Base-by-base conservation (phyloP, 2,329 filamentous ascomycete species). In the Aspergillus sp. region DNA sequence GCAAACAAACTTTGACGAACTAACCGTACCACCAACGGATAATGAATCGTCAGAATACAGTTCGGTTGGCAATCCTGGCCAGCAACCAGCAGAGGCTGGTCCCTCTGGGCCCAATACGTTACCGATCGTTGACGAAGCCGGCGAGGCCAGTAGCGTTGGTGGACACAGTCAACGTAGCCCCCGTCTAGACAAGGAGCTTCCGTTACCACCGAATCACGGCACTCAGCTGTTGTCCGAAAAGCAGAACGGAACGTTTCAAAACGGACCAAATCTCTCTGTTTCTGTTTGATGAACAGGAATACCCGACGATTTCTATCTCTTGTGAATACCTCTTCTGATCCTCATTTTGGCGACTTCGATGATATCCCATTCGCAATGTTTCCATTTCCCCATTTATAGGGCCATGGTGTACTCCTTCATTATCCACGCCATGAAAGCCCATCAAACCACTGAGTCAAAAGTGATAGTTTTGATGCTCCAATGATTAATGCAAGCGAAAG, bases 51-150 rank as follows among this genome's bases (percentile, higher is more conserved):
- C 85, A 63, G 87, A 87, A 66, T 85, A 84, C 46, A 82, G 81
- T 3, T 79, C 84, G 20, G 77, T 87, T 17, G 78, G 87, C 34
- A 73, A 92, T 56, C 85, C 78, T 57, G 81, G 80, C 63, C 82
- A 77, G 70, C 89, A 80, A 75, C 83, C 77, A 20, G 82, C 78
- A 68, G 80, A 88, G 66, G 71, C 86, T 72, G 68, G 71, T 71
- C 69, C 82, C 76, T 80, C 82, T 13, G 74, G 80, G 12, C 70
- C 70, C 24, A 80, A 81, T 33, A 86, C 82, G 1, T 77, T 98
- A 2, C 93, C 93, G 0, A 88, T 97, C 9, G 92, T 98, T 6
- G 90, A 96, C 65, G 93, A 98, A 75, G 89, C 86, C n/a, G 89
- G 86, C 5, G 93, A 97, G 73, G 87, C 82, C 9, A 84, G 82